Base-by-base conservation (phyloP, 2,329 filamentous ascomycete genomes). In the Hypoxylon sp. region DNA sequence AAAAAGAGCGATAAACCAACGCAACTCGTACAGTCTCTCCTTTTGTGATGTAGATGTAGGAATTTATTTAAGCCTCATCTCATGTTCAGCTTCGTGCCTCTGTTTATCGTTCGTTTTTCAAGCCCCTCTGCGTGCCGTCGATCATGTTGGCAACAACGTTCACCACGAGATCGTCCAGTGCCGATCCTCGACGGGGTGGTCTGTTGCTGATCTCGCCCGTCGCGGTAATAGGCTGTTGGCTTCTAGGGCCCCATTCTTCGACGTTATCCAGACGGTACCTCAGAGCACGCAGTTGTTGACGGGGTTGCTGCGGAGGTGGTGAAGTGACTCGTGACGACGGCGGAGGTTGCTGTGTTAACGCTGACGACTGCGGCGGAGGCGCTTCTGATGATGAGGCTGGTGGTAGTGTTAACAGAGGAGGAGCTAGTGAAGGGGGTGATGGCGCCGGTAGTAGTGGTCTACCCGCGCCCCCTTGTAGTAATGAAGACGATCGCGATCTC, bases 121-220 rank as follows among this genome's bases (percentile, higher is more conserved):
- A 40, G 3, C 36, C 56, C 46, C 67, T 64, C 52, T 72, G 69
- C 55, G 64, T 64, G 14, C 61, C 66, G 16, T 72, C 71, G 38
- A 75, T 40, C 62, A 74, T 58, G 32, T 74, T 71, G 7, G 67
- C 55, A 3, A 75, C 66, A 7, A 71, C 56, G 22, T 58, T 62
- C 4, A 72, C 54, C 28, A 38, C 66, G 28, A 68, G 61, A 26
- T 69, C 71, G 16, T 45, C 65, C 4, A 60, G 24, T 40, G 20
- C 16, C 24, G 22, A 33, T 12, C 16, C 4, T n/a, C 42, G 12
- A 2, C 20, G 24, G 22, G 42, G 42, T 14, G 18, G n/a, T n/a
- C n/a, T 26, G 11, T 11, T 33, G 11, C 30, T 33, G 4, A 33
- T 33, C 11, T 24, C 42, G 11, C 5, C 42, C 6, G 40, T 45